Conservation (phyloP, 192 early-diverging fungal species). For the Coemansia sp. region DNA sequence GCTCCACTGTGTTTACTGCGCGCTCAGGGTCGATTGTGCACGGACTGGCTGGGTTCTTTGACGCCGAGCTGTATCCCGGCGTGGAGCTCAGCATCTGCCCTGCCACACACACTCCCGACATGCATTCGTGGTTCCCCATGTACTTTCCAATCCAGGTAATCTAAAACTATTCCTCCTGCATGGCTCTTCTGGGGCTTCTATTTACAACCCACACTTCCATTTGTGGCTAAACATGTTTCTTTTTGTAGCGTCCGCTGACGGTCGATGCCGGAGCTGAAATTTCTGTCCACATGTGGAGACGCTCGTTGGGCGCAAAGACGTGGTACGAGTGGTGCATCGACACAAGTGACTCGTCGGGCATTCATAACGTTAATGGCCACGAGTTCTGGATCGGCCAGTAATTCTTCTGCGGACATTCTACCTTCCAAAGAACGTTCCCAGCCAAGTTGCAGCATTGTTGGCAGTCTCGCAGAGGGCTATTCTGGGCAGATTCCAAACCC, state of each 20-base stretch:
- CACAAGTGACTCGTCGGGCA: slow-evolving; percentile 8
- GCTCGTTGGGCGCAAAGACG: slow-evolving; percentile 71
- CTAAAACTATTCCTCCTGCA: neutral
- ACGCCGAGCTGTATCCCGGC: slow-evolving; percentile 83
- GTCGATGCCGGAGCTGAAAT: slow-evolving; percentile 61
- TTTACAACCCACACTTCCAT: neutral
- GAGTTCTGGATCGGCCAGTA: slow-evolving; percentile 41
- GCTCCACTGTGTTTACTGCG: slow-evolving; percentile 56
- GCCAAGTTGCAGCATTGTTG: too few relatives aligned
- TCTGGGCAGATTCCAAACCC: neutral
- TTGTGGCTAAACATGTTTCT: neutral
- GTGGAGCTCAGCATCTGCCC: slow-evolving; percentile 81
- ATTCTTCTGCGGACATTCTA: neutral
- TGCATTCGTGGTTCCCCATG: slow-evolving; percentile 99
- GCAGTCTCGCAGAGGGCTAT: too few relatives aligned
- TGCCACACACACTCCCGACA: slow-evolving; percentile 78
- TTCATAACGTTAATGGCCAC: slow-evolving; percentile 43
- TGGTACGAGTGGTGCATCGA: slow-evolving; percentile 96
- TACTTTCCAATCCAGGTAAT: slow-evolving; percentile 82
- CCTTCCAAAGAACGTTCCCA: neutral
- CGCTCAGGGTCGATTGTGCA: slow-evolving; percentile 67
- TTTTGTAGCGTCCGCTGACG: slow-evolving; percentile 62
- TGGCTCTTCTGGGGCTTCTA: neutral
- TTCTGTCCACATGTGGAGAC: slow-evolving; percentile 81
- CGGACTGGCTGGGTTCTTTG: slow-evolving; percentile 97